A percentile compares a stretch with the other conserved stretches of the same genome.
phyloP scores from a whole-genome alignment of 495 filamentous ascomycete species.

The Penicillium odoratum region DNA sequence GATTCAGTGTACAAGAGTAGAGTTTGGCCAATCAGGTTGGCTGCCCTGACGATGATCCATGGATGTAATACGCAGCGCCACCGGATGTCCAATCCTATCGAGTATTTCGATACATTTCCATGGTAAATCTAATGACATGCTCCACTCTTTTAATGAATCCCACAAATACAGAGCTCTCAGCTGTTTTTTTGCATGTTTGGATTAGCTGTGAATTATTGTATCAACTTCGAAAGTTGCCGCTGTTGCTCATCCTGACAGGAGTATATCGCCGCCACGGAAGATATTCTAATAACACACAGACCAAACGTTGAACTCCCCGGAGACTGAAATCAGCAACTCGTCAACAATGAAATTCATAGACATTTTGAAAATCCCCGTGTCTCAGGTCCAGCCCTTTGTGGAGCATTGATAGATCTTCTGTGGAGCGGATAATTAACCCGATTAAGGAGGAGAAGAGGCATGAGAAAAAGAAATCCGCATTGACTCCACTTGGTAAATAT shows the following conservation, averaged over 20 bases:
- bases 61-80: not conserved
- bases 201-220: too few species aligned
- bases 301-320: not conserved
- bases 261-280: not conserved
- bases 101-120: not conserved
- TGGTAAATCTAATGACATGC: not conserved
- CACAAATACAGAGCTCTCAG: not conserved
- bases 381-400: slow-evolving; percentile 12
- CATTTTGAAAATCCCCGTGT: not conserved
- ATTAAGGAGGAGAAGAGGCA: not conserved
- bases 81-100: slow-evolving; percentile 11
- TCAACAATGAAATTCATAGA: not conserved
- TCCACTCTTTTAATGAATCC: not conserved
- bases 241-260: slow-evolving; percentile 1
- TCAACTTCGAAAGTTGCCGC: too few species aligned
- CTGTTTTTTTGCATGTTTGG: not conserved
- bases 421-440: slow-evolving; percentile 3
- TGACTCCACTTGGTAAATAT: not conserved
- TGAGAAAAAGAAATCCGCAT: not conserved
- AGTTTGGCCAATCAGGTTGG: not conserved
- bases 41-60: slow-evolving; percentile 5
- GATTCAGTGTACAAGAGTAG: too few species aligned
- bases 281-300: not conserved
- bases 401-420: slow-evolving; percentile 1
- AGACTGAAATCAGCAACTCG: not conserved